Evolutionary conservation across 768 basidiomycete genomes (phyloP), one percentile per base, ranked within the genome.

Genomic region (Serendipita vermifera): DNA sequence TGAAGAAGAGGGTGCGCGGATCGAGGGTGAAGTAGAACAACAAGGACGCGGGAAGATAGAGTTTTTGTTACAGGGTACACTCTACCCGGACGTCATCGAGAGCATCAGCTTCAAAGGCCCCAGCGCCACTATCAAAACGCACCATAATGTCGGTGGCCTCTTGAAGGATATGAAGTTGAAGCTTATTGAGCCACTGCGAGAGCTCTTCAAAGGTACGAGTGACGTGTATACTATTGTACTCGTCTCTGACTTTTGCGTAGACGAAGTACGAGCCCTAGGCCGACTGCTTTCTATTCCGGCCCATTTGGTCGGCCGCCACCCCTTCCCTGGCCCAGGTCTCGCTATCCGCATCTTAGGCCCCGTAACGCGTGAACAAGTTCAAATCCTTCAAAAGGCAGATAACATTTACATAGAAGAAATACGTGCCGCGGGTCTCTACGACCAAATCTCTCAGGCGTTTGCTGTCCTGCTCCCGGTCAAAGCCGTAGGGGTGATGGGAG

Each of bases 41-140:
- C 87, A 90, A 60, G 87, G 82, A 62, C 73, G 75, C 70, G 93
- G 96, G 2, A 81, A 82, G 64, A 90, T 98, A 32, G 96, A 98
- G 67, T 99, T 93, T 92, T 70, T 99, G 43, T 72, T 99, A 9
- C 96, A 99, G 70, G 96, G 96, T 3, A 99, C 96, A 0, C 77
- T 99, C 13, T 99, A 98, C 70, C 96, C 96, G 2, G 96, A 99
- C 66, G 96, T 99, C 58, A 99, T 98, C 66, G 96, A 99, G 74
- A 90, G 87, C 66, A 96, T 99, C 72, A 90, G 87, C 71, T 99
- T 99, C 80, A 98, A 97, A 71, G 96, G 96, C 2, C 96, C 96
- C 0, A 90, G 87, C 61, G 96, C 96, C 35, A 98, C 94, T 7
- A 99, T 99, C 76, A 99, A 99, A 77, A 98, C 96, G 2, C 96